Conservation (phyloP, 2,329 filamentous ascomycete species). For the Exophiala viscosa region DNA sequence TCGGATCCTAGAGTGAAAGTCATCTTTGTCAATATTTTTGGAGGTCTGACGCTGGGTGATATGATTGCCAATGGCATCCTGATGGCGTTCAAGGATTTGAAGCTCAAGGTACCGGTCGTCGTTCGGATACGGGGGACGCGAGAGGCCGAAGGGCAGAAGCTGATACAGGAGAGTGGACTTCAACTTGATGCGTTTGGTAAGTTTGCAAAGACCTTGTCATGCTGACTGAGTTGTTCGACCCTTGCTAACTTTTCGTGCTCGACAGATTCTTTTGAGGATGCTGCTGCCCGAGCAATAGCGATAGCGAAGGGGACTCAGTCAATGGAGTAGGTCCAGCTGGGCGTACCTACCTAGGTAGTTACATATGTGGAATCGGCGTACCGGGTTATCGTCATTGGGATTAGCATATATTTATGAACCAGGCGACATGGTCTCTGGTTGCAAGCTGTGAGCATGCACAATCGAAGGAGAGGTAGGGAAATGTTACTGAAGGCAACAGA, state of each 20-base stretch:
- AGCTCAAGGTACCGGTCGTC: constrained; percentile 68
- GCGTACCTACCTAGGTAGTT: too few species aligned
- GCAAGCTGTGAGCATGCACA: too few species aligned
- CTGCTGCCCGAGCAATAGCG: constrained; percentile 63
- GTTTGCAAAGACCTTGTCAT: constrained; percentile 41
- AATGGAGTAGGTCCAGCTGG: constrained; percentile 13
- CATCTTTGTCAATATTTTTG: constrained; percentile 69
- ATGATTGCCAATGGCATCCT: constrained; percentile 78
- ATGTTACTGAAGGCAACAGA: too few species aligned
- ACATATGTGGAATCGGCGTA: background rate
- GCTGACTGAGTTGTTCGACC: background rate
- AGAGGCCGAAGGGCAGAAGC: constrained; percentile 64
- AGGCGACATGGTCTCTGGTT: too few species aligned
- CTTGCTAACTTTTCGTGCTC: background rate
- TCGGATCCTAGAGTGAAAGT: constrained; percentile 68
- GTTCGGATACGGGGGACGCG: constrained; percentile 73
- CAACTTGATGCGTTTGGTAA: constrained; percentile 68
- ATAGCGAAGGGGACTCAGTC: constrained; percentile 41
- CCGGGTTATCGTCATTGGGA: background rate
- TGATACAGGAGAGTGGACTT: constrained; percentile 66
- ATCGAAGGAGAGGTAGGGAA: too few species aligned
- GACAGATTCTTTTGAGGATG: constrained; percentile 52
- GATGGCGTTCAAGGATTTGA: constrained; percentile 66
- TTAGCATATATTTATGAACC: too few species aligned
- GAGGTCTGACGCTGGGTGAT: constrained; percentile 67